phyloP scores from a whole-genome alignment of 2,329 filamentous ascomycete genomes.

The Talaromyces sp. region DNA sequence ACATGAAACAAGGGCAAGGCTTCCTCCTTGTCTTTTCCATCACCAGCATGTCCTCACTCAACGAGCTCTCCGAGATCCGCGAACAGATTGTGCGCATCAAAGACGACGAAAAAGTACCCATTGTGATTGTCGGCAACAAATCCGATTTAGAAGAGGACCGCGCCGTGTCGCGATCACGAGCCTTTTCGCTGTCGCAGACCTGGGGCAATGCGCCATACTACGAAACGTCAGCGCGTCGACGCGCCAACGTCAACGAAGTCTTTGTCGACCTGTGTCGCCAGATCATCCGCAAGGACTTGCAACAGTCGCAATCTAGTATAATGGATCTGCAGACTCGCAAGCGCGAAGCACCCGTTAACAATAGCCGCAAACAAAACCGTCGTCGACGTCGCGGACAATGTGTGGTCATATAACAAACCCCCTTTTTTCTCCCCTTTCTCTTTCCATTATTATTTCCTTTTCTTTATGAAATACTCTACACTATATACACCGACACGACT shows the following conservation, averaged over 20 bases:
- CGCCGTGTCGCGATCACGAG: constrained; percentile 69
- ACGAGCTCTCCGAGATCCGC: constrained; percentile 73
- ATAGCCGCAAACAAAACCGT: constrained; percentile 30
- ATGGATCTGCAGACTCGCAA: constrained; percentile 26
- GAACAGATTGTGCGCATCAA: constrained; percentile 91
- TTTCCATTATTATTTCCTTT: neutral
- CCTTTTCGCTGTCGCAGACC: constrained; percentile 77
- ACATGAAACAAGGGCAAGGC: constrained; percentile 91
- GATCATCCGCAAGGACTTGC: constrained; percentile 67
- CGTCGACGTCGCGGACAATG: constrained; percentile 33
- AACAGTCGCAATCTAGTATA: constrained; percentile 29
- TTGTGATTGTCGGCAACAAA: constrained; percentile 91
- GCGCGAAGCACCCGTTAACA: constrained; percentile 29
- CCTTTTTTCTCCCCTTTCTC: constrained; percentile 1
- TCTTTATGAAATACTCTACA: neutral
- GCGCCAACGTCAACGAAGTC: constrained; percentile 85
- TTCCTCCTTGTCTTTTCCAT: constrained; percentile 92
- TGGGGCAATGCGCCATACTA: constrained; percentile 89
- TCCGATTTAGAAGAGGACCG: constrained; percentile 84
- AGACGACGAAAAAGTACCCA: constrained; percentile 76
- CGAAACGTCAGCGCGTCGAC: constrained; percentile 76
- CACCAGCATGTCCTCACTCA: constrained; percentile 76
- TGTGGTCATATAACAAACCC: constrained; percentile 31
- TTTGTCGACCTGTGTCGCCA: constrained; percentile 81
- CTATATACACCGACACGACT: neutral